phyloP scores from a whole-genome alignment of 2,329 filamentous ascomycete genomes.

The Magnaporthiopsis rhizophila region DNA sequence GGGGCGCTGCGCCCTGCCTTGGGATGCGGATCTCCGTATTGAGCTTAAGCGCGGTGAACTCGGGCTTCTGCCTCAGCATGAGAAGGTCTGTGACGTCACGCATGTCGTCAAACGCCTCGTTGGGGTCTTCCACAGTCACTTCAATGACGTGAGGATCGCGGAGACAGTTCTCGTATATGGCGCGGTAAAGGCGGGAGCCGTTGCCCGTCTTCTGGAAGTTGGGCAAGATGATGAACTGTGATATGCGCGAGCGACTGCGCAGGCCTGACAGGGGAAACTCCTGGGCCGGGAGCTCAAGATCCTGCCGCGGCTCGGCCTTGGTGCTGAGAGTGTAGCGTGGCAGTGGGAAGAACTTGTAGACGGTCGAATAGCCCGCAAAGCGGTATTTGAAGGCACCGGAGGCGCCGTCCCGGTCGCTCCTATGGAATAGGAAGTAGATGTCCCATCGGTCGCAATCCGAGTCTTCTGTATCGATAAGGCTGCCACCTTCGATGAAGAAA shows the following conservation, averaged over 20 bases:
- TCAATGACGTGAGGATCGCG: constrained; percentile 64
- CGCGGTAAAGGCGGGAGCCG: constrained; percentile 71
- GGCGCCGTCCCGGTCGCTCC: constrained; percentile 19
- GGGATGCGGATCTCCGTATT: constrained; percentile 44
- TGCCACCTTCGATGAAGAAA: constrained; percentile 91
- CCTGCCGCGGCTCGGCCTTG: constrained; percentile 16
- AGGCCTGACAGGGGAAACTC: constrained; percentile 45
- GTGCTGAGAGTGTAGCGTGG: constrained; percentile 28
- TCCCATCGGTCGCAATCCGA: constrained; percentile 78
- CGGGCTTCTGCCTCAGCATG: constrained; percentile 51
- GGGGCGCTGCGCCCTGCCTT: constrained; percentile 36
- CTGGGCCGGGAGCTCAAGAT: constrained; percentile 31
- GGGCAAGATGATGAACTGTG: constrained; percentile 86
- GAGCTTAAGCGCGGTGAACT: constrained; percentile 49
- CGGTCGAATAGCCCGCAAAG: constrained; percentile 83
- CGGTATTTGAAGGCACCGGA: constrained; percentile 51
- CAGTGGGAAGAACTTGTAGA: constrained; percentile 73
- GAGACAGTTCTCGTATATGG: constrained; percentile 65
- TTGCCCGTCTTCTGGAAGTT: constrained; percentile 77
- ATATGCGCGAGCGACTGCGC: constrained; percentile 74
- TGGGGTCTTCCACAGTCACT: constrained; percentile 91
- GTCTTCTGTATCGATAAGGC: constrained; percentile 52
- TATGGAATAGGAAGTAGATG: constrained; percentile 71
- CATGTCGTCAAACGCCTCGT: constrained; percentile 73
- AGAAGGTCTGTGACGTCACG: constrained; percentile 67